Percentiles rank a stretch among this genome's conserved stretches.
Evolutionary conservation across 192 early-diverging fungal species (phyloP).

Genomic region (Coemansia erecta): DNA sequence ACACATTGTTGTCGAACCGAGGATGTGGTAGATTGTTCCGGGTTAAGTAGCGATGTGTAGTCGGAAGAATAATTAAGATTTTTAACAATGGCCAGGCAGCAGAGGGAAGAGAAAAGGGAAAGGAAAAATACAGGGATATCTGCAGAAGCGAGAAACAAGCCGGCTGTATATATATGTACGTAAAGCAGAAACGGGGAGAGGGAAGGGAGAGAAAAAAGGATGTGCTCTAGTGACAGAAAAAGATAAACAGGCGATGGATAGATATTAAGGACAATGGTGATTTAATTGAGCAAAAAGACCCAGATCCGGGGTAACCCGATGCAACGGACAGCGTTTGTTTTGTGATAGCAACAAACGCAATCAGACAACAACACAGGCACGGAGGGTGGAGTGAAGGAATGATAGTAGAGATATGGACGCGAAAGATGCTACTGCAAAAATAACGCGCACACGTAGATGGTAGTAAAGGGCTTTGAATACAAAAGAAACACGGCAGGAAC

Average conservation of each 20-base stretch:
- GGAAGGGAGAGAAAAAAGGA: background rate
- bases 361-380: conserved; percentile 1
- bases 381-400: background rate
- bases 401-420: background rate
- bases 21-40: conserved; percentile 1
- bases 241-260: conserved; percentile 22
- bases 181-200: background rate
- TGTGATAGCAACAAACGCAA: conserved; percentile 7
- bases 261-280: conserved; percentile 4
- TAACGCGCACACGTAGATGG: conserved; percentile 10
- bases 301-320: conserved; percentile 8
- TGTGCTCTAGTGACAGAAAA: conserved; percentile 7
- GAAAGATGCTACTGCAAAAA: conserved; percentile 9
- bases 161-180: background rate
- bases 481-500: background rate
- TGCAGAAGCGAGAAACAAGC: background rate
- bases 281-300: conserved; percentile 6
- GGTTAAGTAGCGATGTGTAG: no score
- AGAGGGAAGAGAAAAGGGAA: background rate
- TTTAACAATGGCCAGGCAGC: background rate
- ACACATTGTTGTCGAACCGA: conserved; percentile 22
- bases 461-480: background rate
- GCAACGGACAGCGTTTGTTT: background rate
- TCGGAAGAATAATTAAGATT: no score
- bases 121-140: background rate